These are phyloP conservation scores for Phytopythium montanum DNA, from an alignment of 352 stramenopile species.

Conservation along the genomic window DNA sequence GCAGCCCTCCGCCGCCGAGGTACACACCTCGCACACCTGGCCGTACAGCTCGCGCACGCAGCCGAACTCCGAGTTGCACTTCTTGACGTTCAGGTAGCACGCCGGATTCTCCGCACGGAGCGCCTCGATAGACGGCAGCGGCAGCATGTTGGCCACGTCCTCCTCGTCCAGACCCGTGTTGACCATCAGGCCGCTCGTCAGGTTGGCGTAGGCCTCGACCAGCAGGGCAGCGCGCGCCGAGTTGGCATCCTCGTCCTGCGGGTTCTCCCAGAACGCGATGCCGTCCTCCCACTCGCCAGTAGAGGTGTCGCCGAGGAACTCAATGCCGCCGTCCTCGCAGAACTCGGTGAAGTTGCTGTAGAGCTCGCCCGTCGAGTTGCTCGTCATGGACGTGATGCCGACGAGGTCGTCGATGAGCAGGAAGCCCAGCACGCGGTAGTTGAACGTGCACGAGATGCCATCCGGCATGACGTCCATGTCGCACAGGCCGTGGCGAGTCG, in stretches of 20 bases:
- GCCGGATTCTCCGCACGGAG: constrained; percentile 51
- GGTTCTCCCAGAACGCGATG: constrained; percentile 67
- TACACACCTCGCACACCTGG: constrained; percentile 63
- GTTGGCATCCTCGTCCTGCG: constrained; percentile 56
- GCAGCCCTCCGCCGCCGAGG: constrained; percentile 28
- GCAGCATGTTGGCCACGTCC: constrained; percentile 39
- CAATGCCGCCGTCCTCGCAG: constrained; percentile 51
- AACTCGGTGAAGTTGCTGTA: constrained; percentile 68
- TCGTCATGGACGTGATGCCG: constrained; percentile 63
- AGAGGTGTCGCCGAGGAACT: constrained; percentile 42
- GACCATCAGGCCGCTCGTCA: constrained; percentile 31
- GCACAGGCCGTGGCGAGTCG: constrained; percentile 46
- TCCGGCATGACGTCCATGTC: constrained; percentile 52
- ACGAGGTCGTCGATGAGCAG: constrained; percentile 73
- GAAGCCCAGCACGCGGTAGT: constrained; percentile 63
- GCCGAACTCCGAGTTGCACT: constrained; percentile 46
- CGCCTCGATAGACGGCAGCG: constrained; percentile 43
- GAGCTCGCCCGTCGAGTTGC: constrained; percentile 37
- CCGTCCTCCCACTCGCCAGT: constrained; percentile 44
- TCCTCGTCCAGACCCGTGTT: constrained; percentile 31
- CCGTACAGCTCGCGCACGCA: constrained; percentile 60
- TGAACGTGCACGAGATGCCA: constrained; percentile 52
- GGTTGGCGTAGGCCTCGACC: constrained; percentile 51
- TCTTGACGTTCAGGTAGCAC: constrained; percentile 64
- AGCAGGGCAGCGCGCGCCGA: constrained; percentile 39